phyloP scores from a whole-genome alignment of 2,329 filamentous ascomycete species.

The Elsinoe fawcettii region DNA sequence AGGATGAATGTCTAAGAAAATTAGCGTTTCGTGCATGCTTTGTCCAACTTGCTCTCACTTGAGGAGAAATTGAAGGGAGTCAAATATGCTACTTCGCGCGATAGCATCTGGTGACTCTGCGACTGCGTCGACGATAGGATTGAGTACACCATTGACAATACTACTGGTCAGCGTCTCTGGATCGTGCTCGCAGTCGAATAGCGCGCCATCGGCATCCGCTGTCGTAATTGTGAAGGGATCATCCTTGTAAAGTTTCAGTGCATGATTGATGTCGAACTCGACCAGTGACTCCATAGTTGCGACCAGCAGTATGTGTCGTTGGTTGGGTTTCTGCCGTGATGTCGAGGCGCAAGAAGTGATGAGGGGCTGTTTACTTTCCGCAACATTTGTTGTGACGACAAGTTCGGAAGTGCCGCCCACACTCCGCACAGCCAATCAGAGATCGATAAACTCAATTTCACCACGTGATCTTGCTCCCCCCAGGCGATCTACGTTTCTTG shows the following conservation, averaged over 20 bases:
- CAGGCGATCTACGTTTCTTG: not conserved
- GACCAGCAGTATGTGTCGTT: conserved; percentile 5
- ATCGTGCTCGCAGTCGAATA: conserved; percentile 89
- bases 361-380: not conserved
- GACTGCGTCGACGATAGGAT: conserved; percentile 86
- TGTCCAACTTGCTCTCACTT: conserved; percentile 62
- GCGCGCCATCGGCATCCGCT: conserved; percentile 71
- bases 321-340: not conserved
- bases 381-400: not conserved
- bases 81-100: conserved; percentile 68
- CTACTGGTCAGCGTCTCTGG: conserved; percentile 71
- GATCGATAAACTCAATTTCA: not conserved
- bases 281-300: conserved; percentile 17
- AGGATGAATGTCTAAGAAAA: conserved; percentile 67
- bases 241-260: conserved; percentile 93
- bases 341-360: not conserved
- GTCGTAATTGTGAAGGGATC: conserved; percentile 78
- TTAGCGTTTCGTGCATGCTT: not conserved
- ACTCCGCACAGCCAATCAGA: conserved; percentile 10
- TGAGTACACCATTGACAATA: conserved; percentile 76
- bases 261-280: conserved; percentile 92
- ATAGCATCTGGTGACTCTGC: conserved; percentile 88
- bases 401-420: not conserved
- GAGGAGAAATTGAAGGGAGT: conserved; percentile 89
- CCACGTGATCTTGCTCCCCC: conserved; percentile 6